Conservation (phyloP, 2,329 filamentous ascomycete genomes). For the Tolypocladium tundrense region DNA sequence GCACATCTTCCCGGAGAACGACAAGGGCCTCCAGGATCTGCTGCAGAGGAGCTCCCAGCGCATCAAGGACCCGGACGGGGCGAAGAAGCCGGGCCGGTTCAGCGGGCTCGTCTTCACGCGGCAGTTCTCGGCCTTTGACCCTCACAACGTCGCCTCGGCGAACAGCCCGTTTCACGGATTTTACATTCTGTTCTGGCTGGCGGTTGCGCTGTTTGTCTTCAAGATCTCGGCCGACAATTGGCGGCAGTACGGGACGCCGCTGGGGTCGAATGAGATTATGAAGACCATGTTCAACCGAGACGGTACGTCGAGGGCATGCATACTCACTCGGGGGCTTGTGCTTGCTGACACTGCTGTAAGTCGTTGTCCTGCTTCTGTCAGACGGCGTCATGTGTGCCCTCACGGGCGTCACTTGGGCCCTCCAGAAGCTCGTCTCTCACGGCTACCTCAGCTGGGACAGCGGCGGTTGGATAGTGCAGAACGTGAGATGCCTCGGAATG, state of each 20-base stretch:
- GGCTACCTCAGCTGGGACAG: conserved; percentile 57
- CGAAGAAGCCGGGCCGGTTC: conserved; percentile 18
- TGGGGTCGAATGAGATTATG: conserved; percentile 64
- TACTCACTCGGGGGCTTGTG: neutral
- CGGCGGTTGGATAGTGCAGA: conserved; percentile 64
- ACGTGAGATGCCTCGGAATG: conserved; percentile 27
- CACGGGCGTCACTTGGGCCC: conserved; percentile 53
- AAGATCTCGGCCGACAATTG: conserved; percentile 61
- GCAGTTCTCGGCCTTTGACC: conserved; percentile 65
- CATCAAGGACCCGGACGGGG: conserved; percentile 9
- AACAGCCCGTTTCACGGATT: conserved; percentile 70
- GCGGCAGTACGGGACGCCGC: conserved; percentile 53
- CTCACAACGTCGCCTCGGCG: conserved; percentile 53
- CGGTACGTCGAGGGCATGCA: conserved; percentile 18
- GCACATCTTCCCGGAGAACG: conserved; percentile 17
- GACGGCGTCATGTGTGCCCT: conserved; percentile 60
- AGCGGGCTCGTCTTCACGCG: conserved; percentile 56
- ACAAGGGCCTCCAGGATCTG: conserved; percentile 17
- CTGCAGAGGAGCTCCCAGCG: conserved; percentile 14
- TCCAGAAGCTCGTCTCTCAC: conserved; percentile 52
- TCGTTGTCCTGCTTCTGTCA: conserved; percentile 46
- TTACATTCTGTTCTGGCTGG: conserved; percentile 70
- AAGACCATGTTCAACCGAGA: conserved; percentile 51
- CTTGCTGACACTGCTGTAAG: conserved; percentile 11
- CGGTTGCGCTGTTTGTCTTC: conserved; percentile 54